These are phyloP conservation scores for Boletus coccyginus DNA, from an alignment of 768 basidiomycete genomes.

Conservation along the genomic window DNA sequence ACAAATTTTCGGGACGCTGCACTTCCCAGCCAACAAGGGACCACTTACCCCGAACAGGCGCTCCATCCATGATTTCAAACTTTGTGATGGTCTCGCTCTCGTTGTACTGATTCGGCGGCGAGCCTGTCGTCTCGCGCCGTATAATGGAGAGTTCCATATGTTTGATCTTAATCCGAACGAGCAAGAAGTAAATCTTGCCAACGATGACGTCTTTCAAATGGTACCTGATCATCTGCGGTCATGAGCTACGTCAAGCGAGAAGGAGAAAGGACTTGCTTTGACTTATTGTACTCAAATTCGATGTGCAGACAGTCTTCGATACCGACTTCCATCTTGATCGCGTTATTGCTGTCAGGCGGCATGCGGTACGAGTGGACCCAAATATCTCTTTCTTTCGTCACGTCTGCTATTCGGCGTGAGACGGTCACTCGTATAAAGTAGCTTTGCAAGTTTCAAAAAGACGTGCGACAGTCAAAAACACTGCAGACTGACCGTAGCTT, in stretches of 20 bases:
- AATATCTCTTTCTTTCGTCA: conserved; percentile 87
- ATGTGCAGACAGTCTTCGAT: conserved; percentile 99
- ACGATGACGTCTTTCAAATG: conserved; percentile 99
- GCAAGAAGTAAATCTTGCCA: conserved; percentile 98
- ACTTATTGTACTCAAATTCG: conserved; percentile 99
- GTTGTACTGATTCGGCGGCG: conserved; percentile 99
- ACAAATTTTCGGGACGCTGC: not conserved
- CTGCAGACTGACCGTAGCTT: conserved; percentile 73
- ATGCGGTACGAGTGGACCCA: conserved; percentile 99
- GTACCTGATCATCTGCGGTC: conserved; percentile 55
- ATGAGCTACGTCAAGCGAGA: not conserved
- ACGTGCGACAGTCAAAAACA: not conserved
- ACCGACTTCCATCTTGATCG: conserved; percentile 99
- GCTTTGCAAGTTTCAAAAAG: conserved; percentile 39
- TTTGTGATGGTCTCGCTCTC: conserved; percentile 99
- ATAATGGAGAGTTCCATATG: conserved; percentile 99
- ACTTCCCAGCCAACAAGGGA: not conserved
- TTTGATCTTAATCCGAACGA: conserved; percentile 99
- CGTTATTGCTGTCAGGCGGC: conserved; percentile 97
- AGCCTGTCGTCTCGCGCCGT: conserved; percentile 93
- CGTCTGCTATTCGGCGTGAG: conserved; percentile 89
- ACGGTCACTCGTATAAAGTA: conserved; percentile 92
- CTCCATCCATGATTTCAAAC: conserved; percentile 99
- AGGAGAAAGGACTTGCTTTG: conserved; percentile 62
- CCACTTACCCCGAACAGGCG: conserved; percentile 83